Evolutionary conservation across 202 grass and related monocot genomes (phyloP), one percentile per base, ranked within the genome.

Genomic region (Panicum virgatum): DNA sequence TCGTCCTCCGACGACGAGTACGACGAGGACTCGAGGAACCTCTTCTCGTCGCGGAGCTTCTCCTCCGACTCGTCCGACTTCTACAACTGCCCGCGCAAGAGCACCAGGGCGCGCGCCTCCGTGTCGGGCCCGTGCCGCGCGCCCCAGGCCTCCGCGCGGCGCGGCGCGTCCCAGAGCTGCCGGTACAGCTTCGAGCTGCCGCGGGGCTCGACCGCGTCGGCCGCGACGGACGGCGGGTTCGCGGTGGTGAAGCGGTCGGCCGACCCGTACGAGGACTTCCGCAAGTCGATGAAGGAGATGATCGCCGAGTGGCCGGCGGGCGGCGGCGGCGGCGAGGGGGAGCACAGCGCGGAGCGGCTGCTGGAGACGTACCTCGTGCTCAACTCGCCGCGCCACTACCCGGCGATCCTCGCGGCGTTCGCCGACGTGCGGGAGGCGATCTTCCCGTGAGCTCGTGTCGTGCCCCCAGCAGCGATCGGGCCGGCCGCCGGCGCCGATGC

Each of bases 271-370:
- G 81, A 87, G 63, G 94, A 97, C 87, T 97, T 97, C 78, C 90
- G 88, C 62, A 94, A 78, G 82, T 97, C 94, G 51, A 97, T 97
- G 92, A 26, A 83, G 81, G 94, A 97, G 88, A 97, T 97, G 94
- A 89, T 97, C 62, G 77, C 87, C 57, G 84, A 94, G 78, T 69
- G 89, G 87, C 73, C 83, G 0, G 59, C 73, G 8, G 74, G 20
- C 37, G 82, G 53, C 15, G 73, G 57, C 25, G 69, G 52, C 27
- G 89, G 20, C 48, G 75, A 61, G 0, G 87, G 10, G 6, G 78
- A 82, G 6, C 48, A 77, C 50, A 50, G 88, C 43, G 77, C 87
- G 89, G 92, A 92, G 80, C 82, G 77, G 42, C 53, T 97, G 75
- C 89, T 97, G 18, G 87, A 94, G 52, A 87, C 90, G 3, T 97